These are phyloP conservation scores for Neonectria punicea DNA, from an alignment of 2,329 filamentous ascomycete species.

Conservation along the genomic window DNA sequence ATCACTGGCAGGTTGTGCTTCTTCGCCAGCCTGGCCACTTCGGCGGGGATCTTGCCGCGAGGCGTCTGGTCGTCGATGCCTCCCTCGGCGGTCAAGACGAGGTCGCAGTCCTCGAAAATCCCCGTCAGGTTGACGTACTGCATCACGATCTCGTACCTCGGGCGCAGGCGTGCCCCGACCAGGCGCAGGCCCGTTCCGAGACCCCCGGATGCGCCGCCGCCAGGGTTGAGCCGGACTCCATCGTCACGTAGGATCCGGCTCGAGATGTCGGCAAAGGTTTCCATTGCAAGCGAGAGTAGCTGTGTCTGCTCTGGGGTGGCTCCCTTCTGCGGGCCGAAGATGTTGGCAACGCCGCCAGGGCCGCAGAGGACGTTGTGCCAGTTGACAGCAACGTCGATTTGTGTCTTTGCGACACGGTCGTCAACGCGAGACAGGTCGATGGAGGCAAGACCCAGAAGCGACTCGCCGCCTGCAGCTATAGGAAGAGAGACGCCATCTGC, in stretches of 20 bases:
- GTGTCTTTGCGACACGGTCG: conserved; percentile 31
- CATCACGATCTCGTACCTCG: conserved; percentile 60
- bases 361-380: conserved; percentile 63
- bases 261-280: conserved; percentile 52
- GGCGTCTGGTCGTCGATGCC: conserved; percentile 63
- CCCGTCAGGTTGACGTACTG: conserved; percentile 60
- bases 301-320: conserved; percentile 56
- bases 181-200: conserved; percentile 62
- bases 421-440: conserved; percentile 55
- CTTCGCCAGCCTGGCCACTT: conserved; percentile 60
- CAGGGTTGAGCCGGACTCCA: conserved; percentile 51
- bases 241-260: conserved; percentile 48
- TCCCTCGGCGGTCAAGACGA: conserved; percentile 64
- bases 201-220: conserved; percentile 63
- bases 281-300: conserved; percentile 54
- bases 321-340: conserved; percentile 64
- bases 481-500: conserved; percentile 50
- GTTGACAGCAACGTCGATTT: conserved; percentile 62
- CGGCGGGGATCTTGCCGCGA: conserved; percentile 63
- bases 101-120: conserved; percentile 58
- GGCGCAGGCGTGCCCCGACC: conserved; percentile 57
- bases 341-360: conserved; percentile 57
- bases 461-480: conserved; percentile 53
- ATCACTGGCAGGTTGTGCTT: conserved; percentile 56
- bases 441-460: conserved; percentile 48